These are phyloP conservation scores for Aspergillus puulaauensis DNA, from an alignment of 2,329 filamentous ascomycete species.

Conservation along the genomic window DNA sequence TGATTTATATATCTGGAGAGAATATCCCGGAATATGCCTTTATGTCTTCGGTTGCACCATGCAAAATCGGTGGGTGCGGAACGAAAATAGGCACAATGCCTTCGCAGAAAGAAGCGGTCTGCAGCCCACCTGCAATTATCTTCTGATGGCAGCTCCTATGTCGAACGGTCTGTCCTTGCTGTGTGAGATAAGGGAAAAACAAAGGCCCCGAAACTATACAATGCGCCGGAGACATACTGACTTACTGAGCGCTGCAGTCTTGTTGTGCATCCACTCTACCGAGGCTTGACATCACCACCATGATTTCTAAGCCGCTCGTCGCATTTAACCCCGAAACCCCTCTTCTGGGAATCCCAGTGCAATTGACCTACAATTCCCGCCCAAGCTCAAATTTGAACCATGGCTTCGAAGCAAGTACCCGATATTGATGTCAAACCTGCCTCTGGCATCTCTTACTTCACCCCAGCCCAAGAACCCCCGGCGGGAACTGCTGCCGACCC, in stretches of 20 bases:
- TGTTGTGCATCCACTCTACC: background rate
- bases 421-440: slow-evolving; percentile 40
- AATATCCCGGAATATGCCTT: background rate
- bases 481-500: slow-evolving; percentile 41
- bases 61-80: background rate
- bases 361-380: background rate
- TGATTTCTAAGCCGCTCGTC: slow-evolving; percentile 4
- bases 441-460: slow-evolving; percentile 43
- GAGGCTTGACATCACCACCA: slow-evolving; percentile 7
- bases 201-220: background rate
- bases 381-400: background rate
- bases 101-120: background rate
- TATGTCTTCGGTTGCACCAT: background rate
- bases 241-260: background rate
- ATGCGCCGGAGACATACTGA: background rate
- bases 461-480: slow-evolving; percentile 36
- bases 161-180: too few relatives aligned
- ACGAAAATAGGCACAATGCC: background rate
- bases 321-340: background rate
- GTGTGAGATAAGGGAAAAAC: background rate
- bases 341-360: background rate
- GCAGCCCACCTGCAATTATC: background rate
- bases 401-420: slow-evolving; percentile 11
- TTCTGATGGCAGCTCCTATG: too few relatives aligned
- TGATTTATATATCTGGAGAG: background rate